phyloP scores from a whole-genome alignment of 345 rosid genomes.

The Bretschneidera sinensis region DNA sequence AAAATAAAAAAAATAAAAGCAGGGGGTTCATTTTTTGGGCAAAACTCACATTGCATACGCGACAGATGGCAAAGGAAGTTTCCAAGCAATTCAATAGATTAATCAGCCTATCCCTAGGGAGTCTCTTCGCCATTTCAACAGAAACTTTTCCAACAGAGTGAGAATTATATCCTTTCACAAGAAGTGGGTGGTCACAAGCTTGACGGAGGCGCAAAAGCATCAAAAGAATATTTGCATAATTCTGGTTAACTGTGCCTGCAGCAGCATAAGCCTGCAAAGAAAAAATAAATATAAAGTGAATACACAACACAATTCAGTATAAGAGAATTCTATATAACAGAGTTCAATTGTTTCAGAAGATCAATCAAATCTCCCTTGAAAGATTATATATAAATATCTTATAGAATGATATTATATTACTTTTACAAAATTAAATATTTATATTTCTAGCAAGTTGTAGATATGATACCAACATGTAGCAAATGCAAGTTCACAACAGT shows the following conservation, averaged over 20 bases:
- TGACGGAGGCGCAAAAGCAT: conserved; percentile 96
- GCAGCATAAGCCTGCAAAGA: conserved; percentile 75
- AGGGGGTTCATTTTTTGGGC: background rate
- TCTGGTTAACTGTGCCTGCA: conserved; percentile 88
- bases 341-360: background rate
- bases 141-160: conserved; percentile 63
- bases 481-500: too few relatives aligned
- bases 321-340: background rate
- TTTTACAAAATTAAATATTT: too few relatives aligned
- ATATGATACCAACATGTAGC: too few relatives aligned
- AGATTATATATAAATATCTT: too few relatives aligned
- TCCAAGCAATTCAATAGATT: conserved; percentile 49
- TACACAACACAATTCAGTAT: conserved; percentile 13
- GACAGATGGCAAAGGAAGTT: conserved; percentile 57
- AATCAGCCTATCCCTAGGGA: conserved; percentile 45
- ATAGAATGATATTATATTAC: too few relatives aligned
- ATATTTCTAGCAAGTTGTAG: too few relatives aligned
- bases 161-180: conserved; percentile 56
- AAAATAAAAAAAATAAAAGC: background rate
- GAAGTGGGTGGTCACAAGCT: conserved; percentile 95
- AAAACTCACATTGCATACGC: conserved; percentile 61
- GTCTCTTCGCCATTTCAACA: conserved; percentile 55
- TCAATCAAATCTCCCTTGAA: too few relatives aligned
- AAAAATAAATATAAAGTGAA: conserved; percentile 9
- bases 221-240: conserved; percentile 94